Evolutionary conservation across 2,329 filamentous ascomycete genomes (phyloP).

Genomic region (Fusarium sp.): DNA sequence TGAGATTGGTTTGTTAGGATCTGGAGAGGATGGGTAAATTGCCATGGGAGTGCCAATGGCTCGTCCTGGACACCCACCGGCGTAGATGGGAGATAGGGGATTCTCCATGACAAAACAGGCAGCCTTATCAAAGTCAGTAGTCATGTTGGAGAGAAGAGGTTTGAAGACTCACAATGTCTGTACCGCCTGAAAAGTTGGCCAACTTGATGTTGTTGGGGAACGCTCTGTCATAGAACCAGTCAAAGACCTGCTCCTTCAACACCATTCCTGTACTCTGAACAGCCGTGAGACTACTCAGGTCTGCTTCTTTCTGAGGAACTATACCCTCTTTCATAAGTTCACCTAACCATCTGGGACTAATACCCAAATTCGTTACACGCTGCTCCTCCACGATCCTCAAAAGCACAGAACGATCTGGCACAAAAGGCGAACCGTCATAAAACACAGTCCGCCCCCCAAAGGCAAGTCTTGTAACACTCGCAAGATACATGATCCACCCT

Average conservation of each 20-base stretch:
- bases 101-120: constrained; percentile 74
- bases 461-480: constrained; percentile 68
- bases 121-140: constrained; percentile 53
- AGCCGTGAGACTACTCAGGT: constrained; percentile 70
- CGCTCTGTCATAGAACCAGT: constrained; percentile 80
- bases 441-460: constrained; percentile 72
- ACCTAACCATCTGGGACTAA: constrained; percentile 80
- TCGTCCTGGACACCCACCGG: constrained; percentile 65
- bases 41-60: constrained; percentile 64
- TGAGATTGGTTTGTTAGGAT: constrained; percentile 60
- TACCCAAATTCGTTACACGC: constrained; percentile 78
- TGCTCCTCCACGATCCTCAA: constrained; percentile 72
- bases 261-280: constrained; percentile 87
- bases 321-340: constrained; percentile 76
- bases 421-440: constrained; percentile 88
- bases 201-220: constrained; percentile 78
- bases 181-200: constrained; percentile 81
- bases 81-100: constrained; percentile 74
- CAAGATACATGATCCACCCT: constrained; percentile 91
- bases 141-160: background rate
- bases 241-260: constrained; percentile 78
- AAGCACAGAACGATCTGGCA: constrained; percentile 74
- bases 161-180: constrained; percentile 71
- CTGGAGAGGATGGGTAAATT: constrained; percentile 66
- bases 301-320: constrained; percentile 69